phyloP scores from a whole-genome alignment of 1,139 yeast species.

The Saccharomyces hybrid region DNA sequence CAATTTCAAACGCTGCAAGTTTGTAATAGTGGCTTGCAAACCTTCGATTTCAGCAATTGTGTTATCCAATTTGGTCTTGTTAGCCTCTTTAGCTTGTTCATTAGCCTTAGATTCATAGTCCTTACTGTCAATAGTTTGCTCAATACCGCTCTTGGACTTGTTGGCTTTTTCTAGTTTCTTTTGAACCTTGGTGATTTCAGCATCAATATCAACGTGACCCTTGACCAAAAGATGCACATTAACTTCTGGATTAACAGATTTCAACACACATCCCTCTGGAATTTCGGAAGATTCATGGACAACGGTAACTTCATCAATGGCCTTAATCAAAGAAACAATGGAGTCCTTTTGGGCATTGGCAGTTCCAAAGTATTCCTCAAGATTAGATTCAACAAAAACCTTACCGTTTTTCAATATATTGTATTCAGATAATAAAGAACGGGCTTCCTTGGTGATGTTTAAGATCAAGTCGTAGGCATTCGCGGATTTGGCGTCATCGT shows the following conservation, averaged over 20 bases:
- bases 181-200: constrained; percentile 75
- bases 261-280: constrained; percentile 87
- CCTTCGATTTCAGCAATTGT: constrained; percentile 82
- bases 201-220: constrained; percentile 89
- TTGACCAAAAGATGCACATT: constrained; percentile 86
- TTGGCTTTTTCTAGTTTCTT: constrained; percentile 59
- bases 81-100: constrained; percentile 71
- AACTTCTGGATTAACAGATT: constrained; percentile 69
- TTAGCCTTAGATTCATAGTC: constrained; percentile 86
- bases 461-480: constrained; percentile 74
- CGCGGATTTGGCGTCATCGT: constrained; percentile 56
- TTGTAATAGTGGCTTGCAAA: constrained; percentile 65
- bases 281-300: constrained; percentile 47
- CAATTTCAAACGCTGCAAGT: constrained; percentile 33
- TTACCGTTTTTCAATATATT: constrained; percentile 81
- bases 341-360: constrained; percentile 69
- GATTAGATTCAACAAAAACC: constrained; percentile 65
- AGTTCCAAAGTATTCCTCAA: constrained; percentile 37
- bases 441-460: constrained; percentile 82
- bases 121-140: constrained; percentile 57
- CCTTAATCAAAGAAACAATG: constrained; percentile 84
- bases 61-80: constrained; percentile 59
- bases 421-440: constrained; percentile 87
- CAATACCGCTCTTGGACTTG: constrained; percentile 42
- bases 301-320: constrained; percentile 64